Base-by-base conservation (phyloP, 148 eudicot species). In the Arctostaphylos glauca region DNA sequence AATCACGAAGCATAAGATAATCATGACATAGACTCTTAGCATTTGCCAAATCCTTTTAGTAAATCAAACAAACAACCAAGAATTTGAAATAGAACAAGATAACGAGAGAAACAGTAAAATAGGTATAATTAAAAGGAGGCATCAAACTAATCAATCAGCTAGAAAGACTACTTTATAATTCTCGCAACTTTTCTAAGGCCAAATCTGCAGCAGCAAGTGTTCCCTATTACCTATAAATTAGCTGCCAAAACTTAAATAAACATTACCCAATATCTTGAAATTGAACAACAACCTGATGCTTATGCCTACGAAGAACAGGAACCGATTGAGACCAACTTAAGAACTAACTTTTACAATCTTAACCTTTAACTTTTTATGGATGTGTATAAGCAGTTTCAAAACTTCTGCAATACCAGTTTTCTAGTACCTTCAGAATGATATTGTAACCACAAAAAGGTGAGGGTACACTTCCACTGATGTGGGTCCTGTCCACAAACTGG, bases 381-480 rank as follows among this genome's bases (percentile, higher is more conserved):
- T 7, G 18, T 13, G 41, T 23, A 64, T 23, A 62, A 54, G n/a
- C 66, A 54, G 48, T 50, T 23, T 6, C 46, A 43, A n/a, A 41
- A 56, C 48, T 46, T 56, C 8, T 55, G 44, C 10, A 44, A 43
- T 5, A 77, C 64, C 49, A 38, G 74, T 8, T 41, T 77, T 18
- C 70, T 38, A 7, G 12, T 3, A 77, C 6, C 80, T 55, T 56
- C 79, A 77, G 4, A 77, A 19, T 56, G 38, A 56, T 23, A 64
- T 50, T 56, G 6, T 82, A 31, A 25, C 66, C 66, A 77, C 64
- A 76, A 10, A 82, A 31, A 25, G n/a, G 44, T 66, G 64, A 18
- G 50, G 62, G 58, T 47, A 38, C 67, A 70, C 55, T 53, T 77
- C 31, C 74, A 12, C 18, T 16, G 70, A 60, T 56, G 46, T 31